These are phyloP conservation scores for Hemisphaericaspora xylanilytica DNA, from an alignment of 1,139 yeast species.

Conservation along the genomic window DNA sequence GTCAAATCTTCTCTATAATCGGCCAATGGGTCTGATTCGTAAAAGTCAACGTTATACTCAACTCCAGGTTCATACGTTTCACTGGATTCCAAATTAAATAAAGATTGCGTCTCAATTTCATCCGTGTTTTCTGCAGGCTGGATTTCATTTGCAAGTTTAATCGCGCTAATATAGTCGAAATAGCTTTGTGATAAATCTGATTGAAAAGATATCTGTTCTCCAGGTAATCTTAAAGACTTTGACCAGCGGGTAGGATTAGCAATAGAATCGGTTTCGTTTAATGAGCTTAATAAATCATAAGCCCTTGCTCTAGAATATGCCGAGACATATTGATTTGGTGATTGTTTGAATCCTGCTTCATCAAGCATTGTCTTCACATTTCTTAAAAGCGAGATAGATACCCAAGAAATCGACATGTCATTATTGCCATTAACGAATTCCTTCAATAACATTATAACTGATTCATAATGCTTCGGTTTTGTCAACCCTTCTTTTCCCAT, in stretches of 20 bases:
- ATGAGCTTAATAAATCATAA: constrained; percentile 39
- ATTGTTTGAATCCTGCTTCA: constrained; percentile 9
- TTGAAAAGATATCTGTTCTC: constrained; percentile 32
- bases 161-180: constrained; percentile 29
- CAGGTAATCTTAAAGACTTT: constrained; percentile 40
- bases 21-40: constrained; percentile 33
- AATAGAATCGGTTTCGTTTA: constrained; percentile 15
- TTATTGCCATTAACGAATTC: constrained; percentile 52
- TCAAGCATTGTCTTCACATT: constrained; percentile 27
- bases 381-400: constrained; percentile 36
- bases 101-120: constrained; percentile 1
- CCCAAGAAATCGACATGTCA: constrained; percentile 31
- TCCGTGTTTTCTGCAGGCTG: constrained; percentile 1
- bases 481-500: constrained; percentile 12
- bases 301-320: constrained; percentile 50
- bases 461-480: constrained; percentile 29
- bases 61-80: constrained; percentile 1
- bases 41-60: constrained; percentile 22
- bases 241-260: constrained; percentile 53
- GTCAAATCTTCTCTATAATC: constrained; percentile 34
- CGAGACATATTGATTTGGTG: constrained; percentile 20
- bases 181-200: constrained; percentile 44
- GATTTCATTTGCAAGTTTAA: background rate
- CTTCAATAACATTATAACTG: constrained; percentile 42
- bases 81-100: constrained; percentile 1